A percentile compares a stretch with the other conserved stretches of the same genome.
Evolutionary conservation across 2,329 filamentous ascomycete species (phyloP).

Genomic region (Rhynchosporium graminicola): DNA sequence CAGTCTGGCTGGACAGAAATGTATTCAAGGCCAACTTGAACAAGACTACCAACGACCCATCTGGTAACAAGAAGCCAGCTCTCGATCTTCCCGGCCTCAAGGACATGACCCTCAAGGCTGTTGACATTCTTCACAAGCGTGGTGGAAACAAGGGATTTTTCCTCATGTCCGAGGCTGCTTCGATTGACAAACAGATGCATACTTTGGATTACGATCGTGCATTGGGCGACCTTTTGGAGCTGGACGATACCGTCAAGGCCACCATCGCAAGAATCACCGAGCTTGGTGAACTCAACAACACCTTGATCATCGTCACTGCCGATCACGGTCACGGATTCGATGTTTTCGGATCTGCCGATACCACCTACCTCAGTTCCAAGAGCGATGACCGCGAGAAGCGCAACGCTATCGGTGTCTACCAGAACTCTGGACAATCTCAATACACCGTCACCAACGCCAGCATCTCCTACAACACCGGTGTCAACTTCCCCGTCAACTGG

Average conservation of each 20-base stretch:
- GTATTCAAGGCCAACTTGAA: conserved; percentile 72
- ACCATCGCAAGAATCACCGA: conserved; percentile 69
- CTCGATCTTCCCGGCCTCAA: conserved; percentile 79
- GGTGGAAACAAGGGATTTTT: conserved; percentile 76
- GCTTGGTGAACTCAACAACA: conserved; percentile 69
- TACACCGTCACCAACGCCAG: conserved; percentile 63
- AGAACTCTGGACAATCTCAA: conserved; percentile 71
- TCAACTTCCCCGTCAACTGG: conserved; percentile 82
- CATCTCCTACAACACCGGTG: conserved; percentile 69
- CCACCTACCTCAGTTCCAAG: conserved; percentile 70
- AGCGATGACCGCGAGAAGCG: conserved; percentile 71
- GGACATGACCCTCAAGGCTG: conserved; percentile 86
- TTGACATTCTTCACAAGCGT: conserved; percentile 72
- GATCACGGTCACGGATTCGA: conserved; percentile 91
- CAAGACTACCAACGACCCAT: conserved; percentile 66
- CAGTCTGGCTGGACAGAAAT: conserved; percentile 85
- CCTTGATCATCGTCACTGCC: conserved; percentile 78
- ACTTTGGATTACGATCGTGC: conserved; percentile 81
- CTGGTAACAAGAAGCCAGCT: conserved; percentile 63
- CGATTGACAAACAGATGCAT: conserved; percentile 91
- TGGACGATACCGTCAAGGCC: conserved; percentile 79
- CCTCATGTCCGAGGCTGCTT: conserved; percentile 84
- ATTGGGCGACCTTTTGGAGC: conserved; percentile 79
- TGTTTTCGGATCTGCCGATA: conserved; percentile 81
- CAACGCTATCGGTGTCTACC: conserved; percentile 71